phyloP scores from a whole-genome alignment of 2,329 filamentous ascomycete genomes.

The Hymenoscyphus occultus region DNA sequence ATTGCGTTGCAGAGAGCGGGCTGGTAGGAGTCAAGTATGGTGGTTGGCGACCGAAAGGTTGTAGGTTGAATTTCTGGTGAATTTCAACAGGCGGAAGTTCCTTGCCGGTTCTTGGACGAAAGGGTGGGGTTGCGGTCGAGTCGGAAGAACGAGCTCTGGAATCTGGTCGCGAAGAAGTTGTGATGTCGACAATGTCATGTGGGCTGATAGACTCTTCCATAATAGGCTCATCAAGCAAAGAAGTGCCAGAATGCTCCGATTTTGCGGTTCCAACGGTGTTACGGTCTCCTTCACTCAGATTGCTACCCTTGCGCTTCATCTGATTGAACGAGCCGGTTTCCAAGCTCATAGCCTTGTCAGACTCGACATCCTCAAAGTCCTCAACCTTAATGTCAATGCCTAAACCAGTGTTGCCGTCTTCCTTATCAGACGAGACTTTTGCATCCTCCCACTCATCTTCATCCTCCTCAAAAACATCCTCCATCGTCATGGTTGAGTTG shows the following conservation, averaged over 20 bases:
- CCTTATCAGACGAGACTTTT: constrained; percentile 35
- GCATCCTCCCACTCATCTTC: constrained; percentile 50
- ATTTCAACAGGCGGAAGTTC: constrained; percentile 53
- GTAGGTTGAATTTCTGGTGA: constrained; percentile 42
- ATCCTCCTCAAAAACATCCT: constrained; percentile 83
- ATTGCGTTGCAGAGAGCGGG: constrained; percentile 62
- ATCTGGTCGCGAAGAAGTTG: constrained; percentile 37
- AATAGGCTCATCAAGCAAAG: constrained; percentile 52
- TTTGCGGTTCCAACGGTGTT: constrained; percentile 40
- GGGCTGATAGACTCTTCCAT: constrained; percentile 44
- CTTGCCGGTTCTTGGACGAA: constrained; percentile 31
- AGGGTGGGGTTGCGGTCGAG: constrained; percentile 34
- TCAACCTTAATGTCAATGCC: constrained; percentile 46
- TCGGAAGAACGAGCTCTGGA: constrained; percentile 38
- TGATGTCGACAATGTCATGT: constrained; percentile 41
- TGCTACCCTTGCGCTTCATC: constrained; percentile 46
- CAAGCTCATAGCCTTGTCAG: constrained; percentile 43
- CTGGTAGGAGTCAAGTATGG: constrained; percentile 48
- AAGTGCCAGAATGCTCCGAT: constrained; percentile 48
- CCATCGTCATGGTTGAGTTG: constrained; percentile 79
- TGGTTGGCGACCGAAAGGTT: constrained; percentile 35
- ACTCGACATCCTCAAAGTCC: constrained; percentile 41
- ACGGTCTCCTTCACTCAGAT: constrained; percentile 43
- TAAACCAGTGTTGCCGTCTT: constrained; percentile 33
- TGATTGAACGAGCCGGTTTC: constrained; percentile 35